Conservation (phyloP, 2,329 filamentous ascomycete species). For the Calycina herbarum region DNA sequence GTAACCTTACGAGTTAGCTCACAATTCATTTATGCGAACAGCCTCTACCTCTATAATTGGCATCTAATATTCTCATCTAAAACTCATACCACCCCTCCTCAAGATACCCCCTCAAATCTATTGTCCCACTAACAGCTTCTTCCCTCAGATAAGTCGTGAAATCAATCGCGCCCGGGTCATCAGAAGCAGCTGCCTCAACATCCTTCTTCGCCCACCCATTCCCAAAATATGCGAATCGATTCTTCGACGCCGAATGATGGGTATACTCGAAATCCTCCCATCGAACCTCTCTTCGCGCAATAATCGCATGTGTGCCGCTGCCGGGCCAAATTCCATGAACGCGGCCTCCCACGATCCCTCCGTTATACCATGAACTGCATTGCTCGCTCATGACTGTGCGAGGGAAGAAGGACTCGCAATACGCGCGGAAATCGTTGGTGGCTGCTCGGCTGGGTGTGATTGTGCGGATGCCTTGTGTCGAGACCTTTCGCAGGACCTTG, state of each 20-base stretch:
- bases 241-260: neutral
- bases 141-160: constrained; percentile 6
- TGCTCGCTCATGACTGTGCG: constrained; percentile 57
- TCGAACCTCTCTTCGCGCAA: neutral
- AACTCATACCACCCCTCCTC: neutral
- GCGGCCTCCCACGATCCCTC: constrained; percentile 31
- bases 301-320: neutral
- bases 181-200: neutral
- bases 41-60: too few relatives aligned
- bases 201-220: constrained; percentile 6
- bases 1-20: too few relatives aligned
- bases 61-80: neutral
- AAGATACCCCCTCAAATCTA: constrained; percentile 1
- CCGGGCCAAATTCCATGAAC: neutral
- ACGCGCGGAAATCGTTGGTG: constrained; percentile 52
- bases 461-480: constrained; percentile 63
- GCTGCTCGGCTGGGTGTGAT: constrained; percentile 57
- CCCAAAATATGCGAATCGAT: constrained; percentile 5
- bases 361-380: constrained; percentile 72
- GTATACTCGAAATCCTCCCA: constrained; percentile 4
- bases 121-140: neutral
- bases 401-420: constrained; percentile 55
- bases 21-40: too few relatives aligned
- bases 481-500: constrained; percentile 66
- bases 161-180: neutral